Percentiles rank a stretch among this genome's conserved stretches.
These are phyloP conservation scores for Melanopsichium pennsylvanicum DNA, from an alignment of 1,284 basidiomycete species.

Conservation along the genomic window DNA sequence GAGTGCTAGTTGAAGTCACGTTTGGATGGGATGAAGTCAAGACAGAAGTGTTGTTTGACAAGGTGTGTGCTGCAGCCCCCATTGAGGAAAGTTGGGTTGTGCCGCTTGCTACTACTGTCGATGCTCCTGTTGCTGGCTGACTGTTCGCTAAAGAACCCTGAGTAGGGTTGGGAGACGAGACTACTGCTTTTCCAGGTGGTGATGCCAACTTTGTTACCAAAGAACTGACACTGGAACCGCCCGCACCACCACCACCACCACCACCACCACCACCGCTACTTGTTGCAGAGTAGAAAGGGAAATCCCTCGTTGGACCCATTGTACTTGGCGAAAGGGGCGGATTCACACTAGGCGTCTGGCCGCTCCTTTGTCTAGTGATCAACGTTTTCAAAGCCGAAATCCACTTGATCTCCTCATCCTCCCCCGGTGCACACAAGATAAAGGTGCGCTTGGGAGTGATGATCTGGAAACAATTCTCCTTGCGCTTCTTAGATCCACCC, in stretches of 20 bases:
- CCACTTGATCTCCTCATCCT: constrained; percentile 99
- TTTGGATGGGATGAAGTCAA: too few species aligned
- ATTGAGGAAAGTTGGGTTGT: constrained; percentile 27
- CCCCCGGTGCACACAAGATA: constrained; percentile 89
- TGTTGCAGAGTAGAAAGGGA: constrained; percentile 21
- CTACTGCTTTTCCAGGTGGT: neutral
- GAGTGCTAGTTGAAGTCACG: neutral
- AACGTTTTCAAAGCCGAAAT: constrained; percentile 89
- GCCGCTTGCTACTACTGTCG: neutral
- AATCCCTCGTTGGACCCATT: constrained; percentile 2
- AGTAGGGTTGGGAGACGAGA: too few species aligned
- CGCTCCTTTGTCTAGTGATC: constrained; percentile 69
- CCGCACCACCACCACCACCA: neutral
- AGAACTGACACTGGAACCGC: constrained; percentile 4
- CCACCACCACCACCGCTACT: neutral
- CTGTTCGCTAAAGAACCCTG: too few species aligned
- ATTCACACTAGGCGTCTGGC: constrained; percentile 17
- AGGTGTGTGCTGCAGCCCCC: constrained; percentile 35
- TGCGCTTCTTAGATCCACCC: constrained; percentile 46
- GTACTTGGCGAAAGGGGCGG: constrained; percentile 31
- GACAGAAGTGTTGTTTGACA: too few species aligned
- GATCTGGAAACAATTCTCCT: constrained; percentile 85
- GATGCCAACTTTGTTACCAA: constrained; percentile 6
- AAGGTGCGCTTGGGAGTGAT: constrained; percentile 91
- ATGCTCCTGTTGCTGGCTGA: neutral